phyloP scores from a whole-genome alignment of 202 grass and related monocot species.

The Musa balbisiana region DNA sequence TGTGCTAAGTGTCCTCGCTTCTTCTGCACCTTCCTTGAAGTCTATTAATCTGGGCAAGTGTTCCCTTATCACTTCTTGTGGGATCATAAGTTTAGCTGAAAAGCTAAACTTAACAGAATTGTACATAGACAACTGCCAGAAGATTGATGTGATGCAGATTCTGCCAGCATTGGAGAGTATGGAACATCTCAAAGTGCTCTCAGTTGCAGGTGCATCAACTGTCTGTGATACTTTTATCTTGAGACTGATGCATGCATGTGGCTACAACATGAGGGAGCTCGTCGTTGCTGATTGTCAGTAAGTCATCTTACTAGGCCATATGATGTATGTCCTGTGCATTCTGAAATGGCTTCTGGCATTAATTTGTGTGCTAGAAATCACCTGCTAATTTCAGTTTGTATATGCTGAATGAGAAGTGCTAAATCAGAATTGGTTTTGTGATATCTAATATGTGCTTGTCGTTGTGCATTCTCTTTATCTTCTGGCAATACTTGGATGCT shows the following conservation, averaged over 20 bases:
- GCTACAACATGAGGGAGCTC: neutral
- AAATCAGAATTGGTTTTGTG: neutral
- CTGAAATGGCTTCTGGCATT: neutral
- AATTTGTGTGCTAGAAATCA: neutral
- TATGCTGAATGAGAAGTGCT: neutral
- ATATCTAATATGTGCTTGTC: neutral
- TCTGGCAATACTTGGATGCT: neutral
- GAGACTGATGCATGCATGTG: neutral
- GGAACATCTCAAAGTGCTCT: neutral
- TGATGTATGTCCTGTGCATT: neutral
- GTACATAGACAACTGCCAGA: constrained; percentile 4
- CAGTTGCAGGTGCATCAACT: neutral
- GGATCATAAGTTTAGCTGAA: constrained; percentile 3
- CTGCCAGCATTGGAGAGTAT: neutral
- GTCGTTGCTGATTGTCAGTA: neutral
- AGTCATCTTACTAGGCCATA: neutral
- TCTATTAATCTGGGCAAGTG: constrained; percentile 3
- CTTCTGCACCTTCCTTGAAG: constrained; percentile 3
- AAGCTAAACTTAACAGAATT: constrained; percentile 4
- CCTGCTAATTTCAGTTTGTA: neutral
- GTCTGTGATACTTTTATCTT: neutral
- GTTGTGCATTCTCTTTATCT: neutral
- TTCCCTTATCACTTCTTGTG: neutral
- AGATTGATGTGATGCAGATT: constrained; percentile 4
- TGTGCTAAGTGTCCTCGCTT: neutral